These are phyloP conservation scores for Calonectria ilicicola DNA, from an alignment of 2,329 filamentous ascomycete species.

Conservation along the genomic window DNA sequence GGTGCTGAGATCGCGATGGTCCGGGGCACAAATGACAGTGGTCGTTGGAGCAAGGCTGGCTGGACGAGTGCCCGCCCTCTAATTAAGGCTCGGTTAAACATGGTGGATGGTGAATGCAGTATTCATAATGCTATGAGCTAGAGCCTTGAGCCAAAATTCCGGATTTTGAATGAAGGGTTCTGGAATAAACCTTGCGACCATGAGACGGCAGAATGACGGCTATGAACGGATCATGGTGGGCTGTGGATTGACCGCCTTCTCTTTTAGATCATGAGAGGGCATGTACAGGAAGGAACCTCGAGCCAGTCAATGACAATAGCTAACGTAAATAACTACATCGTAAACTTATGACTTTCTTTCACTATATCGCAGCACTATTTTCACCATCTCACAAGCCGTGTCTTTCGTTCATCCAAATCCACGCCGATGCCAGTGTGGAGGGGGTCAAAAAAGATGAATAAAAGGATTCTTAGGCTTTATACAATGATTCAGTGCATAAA, in stretches of 20 bases:
- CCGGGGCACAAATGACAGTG: neutral
- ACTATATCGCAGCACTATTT: neutral
- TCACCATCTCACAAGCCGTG: neutral
- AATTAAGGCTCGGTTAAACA: slow-evolving; percentile 35
- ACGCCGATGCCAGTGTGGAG: too few species aligned
- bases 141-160: slow-evolving; percentile 8
- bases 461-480: neutral
- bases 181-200: slow-evolving; percentile 30
- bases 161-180: slow-evolving; percentile 26
- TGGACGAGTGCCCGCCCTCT: slow-evolving; percentile 31
- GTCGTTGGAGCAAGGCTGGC: slow-evolving; percentile 9
- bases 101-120: slow-evolving; percentile 27
- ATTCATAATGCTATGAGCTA: slow-evolving; percentile 21
- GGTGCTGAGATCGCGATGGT: slow-evolving; percentile 2
- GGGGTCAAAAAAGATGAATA: too few species aligned
- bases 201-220: slow-evolving; percentile 32
- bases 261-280: slow-evolving; percentile 1
- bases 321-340: neutral
- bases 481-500: neutral
- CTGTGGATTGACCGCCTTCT: slow-evolving; percentile 39
- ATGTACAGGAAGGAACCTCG: neutral
- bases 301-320: neutral
- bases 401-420: too few species aligned
- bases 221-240: slow-evolving; percentile 29
- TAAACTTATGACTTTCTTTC: too few species aligned